phyloP scores from a whole-genome alignment of 495 filamentous ascomycete genomes.

The Ramalina peruviana region DNA sequence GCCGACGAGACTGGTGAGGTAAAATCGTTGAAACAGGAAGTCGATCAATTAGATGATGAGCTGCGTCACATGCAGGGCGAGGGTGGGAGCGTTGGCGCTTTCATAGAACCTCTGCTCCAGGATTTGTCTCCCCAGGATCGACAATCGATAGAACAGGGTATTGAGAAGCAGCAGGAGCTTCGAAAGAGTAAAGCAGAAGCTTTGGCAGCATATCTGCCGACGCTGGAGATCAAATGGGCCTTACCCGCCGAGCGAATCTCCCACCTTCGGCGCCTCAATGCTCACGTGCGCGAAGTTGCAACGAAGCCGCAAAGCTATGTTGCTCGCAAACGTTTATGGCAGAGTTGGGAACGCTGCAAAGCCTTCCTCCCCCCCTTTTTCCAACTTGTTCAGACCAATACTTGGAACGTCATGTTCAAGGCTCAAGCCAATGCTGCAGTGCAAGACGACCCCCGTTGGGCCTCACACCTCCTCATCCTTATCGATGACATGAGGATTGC shows the following conservation, averaged over 20 bases:
- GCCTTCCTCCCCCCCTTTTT: slow-evolving; percentile 29
- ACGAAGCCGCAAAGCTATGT: slow-evolving; percentile 5
- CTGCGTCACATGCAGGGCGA: slow-evolving; percentile 29
- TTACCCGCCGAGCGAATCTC: slow-evolving; percentile 10
- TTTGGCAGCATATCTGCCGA: slow-evolving; percentile 14
- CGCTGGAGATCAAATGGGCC: slow-evolving; percentile 13
- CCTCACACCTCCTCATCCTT: slow-evolving; percentile 44
- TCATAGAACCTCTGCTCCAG: slow-evolving; percentile 19
- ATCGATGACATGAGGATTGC: slow-evolving; percentile 46
- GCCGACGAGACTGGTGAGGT: slow-evolving; percentile 35
- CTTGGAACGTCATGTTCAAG: slow-evolving; percentile 44
- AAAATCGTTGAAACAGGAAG: slow-evolving; percentile 30
- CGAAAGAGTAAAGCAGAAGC: slow-evolving; percentile 22
- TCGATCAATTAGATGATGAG: slow-evolving; percentile 40
- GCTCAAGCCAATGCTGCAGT: slow-evolving; percentile 23
- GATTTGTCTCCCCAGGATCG: slow-evolving; percentile 32
- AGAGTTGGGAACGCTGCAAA: slow-evolving; percentile 33
- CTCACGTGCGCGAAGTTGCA: slow-evolving; percentile 10
- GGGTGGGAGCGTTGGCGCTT: slow-evolving; percentile 18
- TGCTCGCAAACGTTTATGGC: slow-evolving; percentile 22
- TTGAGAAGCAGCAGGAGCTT: slow-evolving; percentile 1
- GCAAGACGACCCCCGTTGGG: slow-evolving; percentile 35
- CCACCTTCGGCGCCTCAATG: slow-evolving; percentile 17
- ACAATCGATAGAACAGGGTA: not conserved
- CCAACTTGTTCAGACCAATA: slow-evolving; percentile 29